Conservation (phyloP, 2,329 filamentous ascomycete species). For the Claviceps citrina region DNA sequence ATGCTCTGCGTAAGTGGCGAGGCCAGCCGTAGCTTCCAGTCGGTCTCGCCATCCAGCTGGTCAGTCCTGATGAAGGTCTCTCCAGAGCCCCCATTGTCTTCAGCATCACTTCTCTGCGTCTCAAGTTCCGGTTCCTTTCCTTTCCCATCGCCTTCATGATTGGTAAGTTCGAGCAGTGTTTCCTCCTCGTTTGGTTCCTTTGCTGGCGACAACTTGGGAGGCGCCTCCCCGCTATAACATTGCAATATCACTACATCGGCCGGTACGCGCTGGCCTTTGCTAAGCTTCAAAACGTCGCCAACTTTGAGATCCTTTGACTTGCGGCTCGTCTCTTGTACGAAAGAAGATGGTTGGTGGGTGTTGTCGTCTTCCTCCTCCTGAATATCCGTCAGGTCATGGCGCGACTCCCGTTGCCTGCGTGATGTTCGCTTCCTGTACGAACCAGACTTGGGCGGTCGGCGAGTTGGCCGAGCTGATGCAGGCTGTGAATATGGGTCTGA, state of each 20-base stretch:
- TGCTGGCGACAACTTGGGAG: conserved; percentile 13
- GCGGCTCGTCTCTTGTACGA: conserved; percentile 53
- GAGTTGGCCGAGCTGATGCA: conserved; percentile 21
- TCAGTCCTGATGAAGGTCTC: conserved; percentile 97
- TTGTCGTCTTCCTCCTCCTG: conserved; percentile 53
- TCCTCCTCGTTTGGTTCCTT: conserved; percentile 23
- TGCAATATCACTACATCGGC: conserved; percentile 90
- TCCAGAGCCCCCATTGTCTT: conserved; percentile 37
- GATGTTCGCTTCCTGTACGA: conserved; percentile 14
- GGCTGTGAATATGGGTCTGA: conserved; percentile 34
- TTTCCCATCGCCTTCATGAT: conserved; percentile 19
- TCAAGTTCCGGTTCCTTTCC: conserved; percentile 20
- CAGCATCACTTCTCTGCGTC: conserved; percentile 13
- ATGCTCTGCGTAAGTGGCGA: conserved; percentile 76
- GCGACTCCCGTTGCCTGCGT: conserved; percentile 17
- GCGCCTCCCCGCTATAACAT: conserved; percentile 48
- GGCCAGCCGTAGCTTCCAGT: conserved; percentile 90
- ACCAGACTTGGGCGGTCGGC: conserved; percentile 29
- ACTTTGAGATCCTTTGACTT: conserved; percentile 82
- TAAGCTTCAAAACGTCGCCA: conserved; percentile 84
- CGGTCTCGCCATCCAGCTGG: conserved; percentile 92
- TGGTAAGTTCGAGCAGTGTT: conserved; percentile 26
- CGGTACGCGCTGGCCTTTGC: conserved; percentile 83
- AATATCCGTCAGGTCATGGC: conserved; percentile 42
- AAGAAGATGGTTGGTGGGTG: conserved; percentile 27